Conservation (phyloP, 73 alveolate genomes). For the Breviolum minutum region DNA sequence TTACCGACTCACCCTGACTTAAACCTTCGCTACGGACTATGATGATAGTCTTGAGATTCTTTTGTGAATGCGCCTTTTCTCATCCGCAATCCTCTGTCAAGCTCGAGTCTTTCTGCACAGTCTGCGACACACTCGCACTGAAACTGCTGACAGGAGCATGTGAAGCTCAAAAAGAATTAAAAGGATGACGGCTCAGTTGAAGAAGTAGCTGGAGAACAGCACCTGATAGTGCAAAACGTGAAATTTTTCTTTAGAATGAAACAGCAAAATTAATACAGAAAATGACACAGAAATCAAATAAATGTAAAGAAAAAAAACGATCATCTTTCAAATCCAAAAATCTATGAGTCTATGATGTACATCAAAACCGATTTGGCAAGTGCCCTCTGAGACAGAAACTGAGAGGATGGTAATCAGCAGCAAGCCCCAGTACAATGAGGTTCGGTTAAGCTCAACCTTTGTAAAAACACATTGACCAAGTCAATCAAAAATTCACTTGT, state of each 20-base stretch:
- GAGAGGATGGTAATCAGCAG: constrained; percentile 89
- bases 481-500: too few species aligned
- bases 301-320: too few species aligned
- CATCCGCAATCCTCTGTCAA: background rate
- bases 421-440: constrained; percentile 95
- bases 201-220: constrained; percentile 95
- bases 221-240: background rate
- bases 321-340: too few species aligned
- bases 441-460: constrained; percentile 94
- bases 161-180: constrained; percentile 26
- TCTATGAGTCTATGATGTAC: too few species aligned
- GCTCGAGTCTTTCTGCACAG: background rate
- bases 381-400: background rate
- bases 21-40: background rate
- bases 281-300: too few species aligned
- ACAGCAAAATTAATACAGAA: background rate
- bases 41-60: background rate
- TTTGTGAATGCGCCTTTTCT: background rate
- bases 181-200: constrained; percentile 88
- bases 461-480: too few species aligned
- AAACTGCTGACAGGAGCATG: background rate
- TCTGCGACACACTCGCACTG: background rate
- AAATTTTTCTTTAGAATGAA: background rate
- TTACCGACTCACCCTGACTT: too few species aligned
- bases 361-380: background rate